These are phyloP conservation scores for Straminergon stramineum DNA, from an alignment of 225 moss, liverwort and hornwort species.

Conservation along the genomic window DNA sequence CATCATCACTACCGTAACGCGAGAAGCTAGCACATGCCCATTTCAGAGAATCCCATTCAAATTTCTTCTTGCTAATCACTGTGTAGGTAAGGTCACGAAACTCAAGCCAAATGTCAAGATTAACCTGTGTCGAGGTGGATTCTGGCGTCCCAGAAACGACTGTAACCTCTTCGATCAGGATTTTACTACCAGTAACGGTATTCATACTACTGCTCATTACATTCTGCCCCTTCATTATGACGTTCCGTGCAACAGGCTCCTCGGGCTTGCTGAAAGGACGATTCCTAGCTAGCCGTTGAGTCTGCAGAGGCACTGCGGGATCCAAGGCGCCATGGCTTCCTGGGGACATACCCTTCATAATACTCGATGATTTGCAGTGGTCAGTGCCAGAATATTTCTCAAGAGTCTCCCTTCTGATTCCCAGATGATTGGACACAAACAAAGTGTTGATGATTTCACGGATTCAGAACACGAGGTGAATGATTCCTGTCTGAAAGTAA, in stretches of 20 bases:
- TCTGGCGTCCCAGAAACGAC: not conserved
- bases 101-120: constrained; percentile 53
- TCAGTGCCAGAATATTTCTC: not conserved
- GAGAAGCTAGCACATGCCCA: constrained; percentile 6
- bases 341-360: not conserved
- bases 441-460: not conserved
- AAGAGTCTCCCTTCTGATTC: not conserved
- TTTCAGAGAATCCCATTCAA: not conserved
- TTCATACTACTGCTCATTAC: not conserved
- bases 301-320: not conserved
- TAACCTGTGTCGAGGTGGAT: not conserved
- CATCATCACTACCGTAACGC: not conserved
- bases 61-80: constrained; percentile 39
- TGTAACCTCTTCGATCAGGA: not conserved
- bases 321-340: not conserved
- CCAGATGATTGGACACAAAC: not conserved
- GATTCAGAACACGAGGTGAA: not conserved
- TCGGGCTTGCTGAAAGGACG: not conserved
- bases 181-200: not conserved
- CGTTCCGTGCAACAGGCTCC: not conserved
- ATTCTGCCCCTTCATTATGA: not conserved
- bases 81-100: constrained; percentile 75
- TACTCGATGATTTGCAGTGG: not conserved
- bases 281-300: not conserved
- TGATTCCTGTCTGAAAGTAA: not conserved